Evolutionary conservation across 2,329 filamentous ascomycete species (phyloP), one percentile per base, ranked within the genome.

Genomic region (Xylariaceae sp.): DNA sequence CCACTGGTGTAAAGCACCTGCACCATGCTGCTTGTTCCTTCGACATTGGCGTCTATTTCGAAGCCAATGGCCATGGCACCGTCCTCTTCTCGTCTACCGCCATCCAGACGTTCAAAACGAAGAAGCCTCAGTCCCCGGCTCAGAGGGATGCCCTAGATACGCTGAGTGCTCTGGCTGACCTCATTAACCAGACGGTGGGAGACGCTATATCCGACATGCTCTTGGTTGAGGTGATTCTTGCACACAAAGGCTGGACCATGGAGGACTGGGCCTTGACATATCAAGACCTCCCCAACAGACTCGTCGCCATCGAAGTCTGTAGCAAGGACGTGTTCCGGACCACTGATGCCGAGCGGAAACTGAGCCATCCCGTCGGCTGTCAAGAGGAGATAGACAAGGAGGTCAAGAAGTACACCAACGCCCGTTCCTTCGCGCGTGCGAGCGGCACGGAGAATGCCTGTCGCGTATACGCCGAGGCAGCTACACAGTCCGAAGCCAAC

Each of bases 101-200:
- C 3, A 70, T 90, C 32, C 82, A 83, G 52, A 74, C 78, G 34
- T 94, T 98, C 67, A 75, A 74, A 51, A 83, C 78, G 54, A 83
- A 84, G 44, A 76, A 88, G 59, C 89, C 92, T 5, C 83, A 94
- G 63, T 94, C 88, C 0, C 90, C 92, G 1, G 90, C 87, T 5
- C 89, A 97, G 63, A 85, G 90, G 60, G 85, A 88, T 53, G 87
- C 90, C 2, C 76, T 97, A 11, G 85, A 94, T 39, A 88, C 83
- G 7, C 81, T 98, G 1, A 74, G 78, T 37, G 89, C 88, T 9
- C 75, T 94, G 38, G 83, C 83, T 35, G 86, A 96, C 53, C 76
- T 98, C 48, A 94, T 98, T 71, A 98, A 98, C 73, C 92, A 98
- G 70, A 92, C 92, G 1, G 90, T 97, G 32, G 92, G 92, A 37